Conservation (phyloP, 768 basidiomycete species). For the Kondoa malvinella region DNA sequence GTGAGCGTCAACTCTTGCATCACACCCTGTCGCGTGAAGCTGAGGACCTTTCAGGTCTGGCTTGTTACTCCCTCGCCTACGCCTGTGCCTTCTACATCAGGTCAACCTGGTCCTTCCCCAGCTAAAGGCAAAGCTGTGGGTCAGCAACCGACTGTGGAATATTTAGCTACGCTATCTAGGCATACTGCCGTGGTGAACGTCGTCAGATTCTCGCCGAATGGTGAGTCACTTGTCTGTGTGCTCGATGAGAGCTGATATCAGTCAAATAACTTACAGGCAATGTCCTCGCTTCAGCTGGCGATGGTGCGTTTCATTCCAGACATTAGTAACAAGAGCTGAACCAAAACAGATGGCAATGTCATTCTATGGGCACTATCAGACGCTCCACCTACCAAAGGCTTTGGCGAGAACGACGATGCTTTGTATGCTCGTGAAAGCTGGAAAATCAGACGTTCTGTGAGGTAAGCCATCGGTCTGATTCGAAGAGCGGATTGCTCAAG, state of each 20-base stretch:
- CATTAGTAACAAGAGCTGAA: neutral
- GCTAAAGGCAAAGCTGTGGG: neutral
- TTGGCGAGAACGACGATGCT: slow-evolving; percentile 45
- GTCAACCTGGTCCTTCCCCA: neutral
- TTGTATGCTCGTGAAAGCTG: slow-evolving; percentile 88
- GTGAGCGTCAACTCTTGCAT: slow-evolving; percentile 39
- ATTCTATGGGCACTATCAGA: slow-evolving; percentile 83
- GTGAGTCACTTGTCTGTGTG: slow-evolving; percentile 35
- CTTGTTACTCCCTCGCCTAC: slow-evolving; percentile 40
- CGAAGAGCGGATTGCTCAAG: neutral
- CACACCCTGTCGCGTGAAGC: too few relatives aligned
- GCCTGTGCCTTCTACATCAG: neutral
- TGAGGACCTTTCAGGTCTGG: slow-evolving; percentile 49
- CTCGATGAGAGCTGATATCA: neutral
- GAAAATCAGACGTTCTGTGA: slow-evolving; percentile 42
- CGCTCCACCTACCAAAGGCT: slow-evolving; percentile 55
- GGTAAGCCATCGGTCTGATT: slow-evolving; percentile 2
- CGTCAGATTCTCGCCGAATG: slow-evolving; percentile 86
- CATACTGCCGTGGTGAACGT: slow-evolving; percentile 94
- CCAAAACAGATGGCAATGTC: slow-evolving; percentile 57
- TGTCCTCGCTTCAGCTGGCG: slow-evolving; percentile 85
- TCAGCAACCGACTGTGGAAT: slow-evolving; percentile 73
- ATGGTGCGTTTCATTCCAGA: slow-evolving; percentile 45
- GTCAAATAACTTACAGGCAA: slow-evolving; percentile 49
- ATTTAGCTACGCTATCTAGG: slow-evolving; percentile 77